Evolutionary conservation across 306 rosid species (phyloP), one percentile per base, ranked within the genome.

Genomic region (Chamaecrista fasciculata): DNA sequence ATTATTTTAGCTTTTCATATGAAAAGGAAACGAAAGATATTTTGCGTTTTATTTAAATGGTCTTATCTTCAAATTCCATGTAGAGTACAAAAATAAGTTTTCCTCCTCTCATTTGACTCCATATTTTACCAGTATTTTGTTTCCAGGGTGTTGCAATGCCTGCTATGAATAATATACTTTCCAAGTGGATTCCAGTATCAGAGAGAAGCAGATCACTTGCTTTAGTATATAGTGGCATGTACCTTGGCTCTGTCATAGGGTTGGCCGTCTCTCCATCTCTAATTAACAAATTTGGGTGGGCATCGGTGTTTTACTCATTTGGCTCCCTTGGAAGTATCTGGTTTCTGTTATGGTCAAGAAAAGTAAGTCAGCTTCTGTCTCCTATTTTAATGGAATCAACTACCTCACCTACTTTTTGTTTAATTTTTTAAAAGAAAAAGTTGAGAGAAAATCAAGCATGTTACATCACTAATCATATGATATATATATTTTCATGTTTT

Each of bases 101-200:
- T 33, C 36, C 6, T 33, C 36, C 36, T 33, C 36, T 33, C 36
- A 33, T 0, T 33, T 33, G 2, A 33, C 36, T 4, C 36, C 6
- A 33, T 33, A 4, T 8, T 59, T 37, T 67, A 44, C 29, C 23
- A 72, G 23, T 76, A 46, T 46, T 72, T 47, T 74, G 36, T 63
- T 77, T 72, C 74, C 87, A 93, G 98, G 98, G 98, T 83, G 98
- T 93, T 82, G 98, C 98, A 19, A 93, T 93, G 98, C 98, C 98
- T 77, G 98, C 98, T 16, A 93, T 93, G 98, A 93, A 93, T 78
- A 93, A 93, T 83, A 57, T 93, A 1, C 86, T 93, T 60, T 90
- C 97, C 47, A 90, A 90, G 84, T 93, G 98, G 98, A 76, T 93
- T 81, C 98, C 98, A 2, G 96, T 93, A 65, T 87, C 98, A 9